Percentiles rank a stretch among this genome's conserved stretches.
These are phyloP conservation scores for Penicillium sp. DNA, from an alignment of 2,329 filamentous ascomycete genomes.

Conservation along the genomic window DNA sequence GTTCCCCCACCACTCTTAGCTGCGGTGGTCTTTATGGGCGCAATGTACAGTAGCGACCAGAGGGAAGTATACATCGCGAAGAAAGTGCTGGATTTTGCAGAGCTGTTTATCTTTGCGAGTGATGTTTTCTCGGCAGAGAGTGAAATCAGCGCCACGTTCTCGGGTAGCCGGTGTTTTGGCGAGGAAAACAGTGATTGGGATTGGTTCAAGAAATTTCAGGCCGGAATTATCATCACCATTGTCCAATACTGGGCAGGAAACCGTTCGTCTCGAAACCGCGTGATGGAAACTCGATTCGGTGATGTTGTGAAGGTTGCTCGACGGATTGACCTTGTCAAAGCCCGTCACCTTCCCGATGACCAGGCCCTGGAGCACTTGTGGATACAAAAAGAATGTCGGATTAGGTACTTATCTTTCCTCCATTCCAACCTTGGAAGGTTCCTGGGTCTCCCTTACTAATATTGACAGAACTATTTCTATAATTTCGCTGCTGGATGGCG, in stretches of 20 bases:
- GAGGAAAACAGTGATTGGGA: slow-evolving; percentile 33
- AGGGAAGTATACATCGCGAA: slow-evolving; percentile 42
- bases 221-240: slow-evolving; percentile 44
- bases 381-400: slow-evolving; percentile 48
- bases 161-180: slow-evolving; percentile 21
- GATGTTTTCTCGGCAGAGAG: slow-evolving; percentile 44
- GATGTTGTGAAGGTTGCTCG: slow-evolving; percentile 46
- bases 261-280: slow-evolving; percentile 39
- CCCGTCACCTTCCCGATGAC: slow-evolving; percentile 41
- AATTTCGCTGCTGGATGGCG: slow-evolving; percentile 46
- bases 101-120: slow-evolving; percentile 46
- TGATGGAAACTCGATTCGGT: slow-evolving; percentile 46
- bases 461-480: slow-evolving; percentile 39
- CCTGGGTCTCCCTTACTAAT: slow-evolving; percentile 8
- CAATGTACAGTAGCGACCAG: slow-evolving; percentile 46
- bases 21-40: slow-evolving; percentile 45
- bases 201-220: slow-evolving; percentile 45
- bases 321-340: slow-evolving; percentile 39
- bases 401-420: slow-evolving; percentile 34
- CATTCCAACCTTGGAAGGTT: background rate
- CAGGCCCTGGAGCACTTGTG: slow-evolving; percentile 41
- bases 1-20: slow-evolving; percentile 42
- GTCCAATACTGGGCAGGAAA: slow-evolving; percentile 49
- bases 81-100: slow-evolving; percentile 44
- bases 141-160: slow-evolving; percentile 40